Evolutionary conservation across 441 rosid species (phyloP).

Genomic region (Corymbia citriodora): DNA sequence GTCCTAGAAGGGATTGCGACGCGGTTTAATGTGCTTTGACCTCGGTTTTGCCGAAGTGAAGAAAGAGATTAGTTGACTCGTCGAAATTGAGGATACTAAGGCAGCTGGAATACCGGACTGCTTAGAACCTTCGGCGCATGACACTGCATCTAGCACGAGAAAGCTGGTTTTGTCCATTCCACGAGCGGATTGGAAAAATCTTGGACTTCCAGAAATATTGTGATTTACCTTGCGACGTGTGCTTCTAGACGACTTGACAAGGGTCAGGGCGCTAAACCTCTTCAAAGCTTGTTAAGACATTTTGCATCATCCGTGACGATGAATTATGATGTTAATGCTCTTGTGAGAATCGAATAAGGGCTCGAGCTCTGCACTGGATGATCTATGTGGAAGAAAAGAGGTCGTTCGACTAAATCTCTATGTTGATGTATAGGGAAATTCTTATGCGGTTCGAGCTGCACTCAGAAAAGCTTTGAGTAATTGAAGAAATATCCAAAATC

Average conservation of each 20-base stretch:
- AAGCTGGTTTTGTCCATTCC: neutral
- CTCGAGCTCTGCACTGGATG: neutral
- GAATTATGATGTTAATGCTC: neutral
- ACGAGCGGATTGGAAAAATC: neutral
- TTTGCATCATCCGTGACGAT: neutral
- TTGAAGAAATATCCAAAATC: neutral
- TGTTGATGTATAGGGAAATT: neutral
- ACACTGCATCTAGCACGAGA: neutral
- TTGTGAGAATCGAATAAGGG: neutral
- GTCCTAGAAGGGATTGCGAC: neutral
- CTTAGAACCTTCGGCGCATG: neutral
- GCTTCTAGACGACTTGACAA: neutral
- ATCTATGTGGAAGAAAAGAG: neutral
- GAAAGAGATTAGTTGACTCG: neutral
- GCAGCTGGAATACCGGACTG: too few relatives aligned
- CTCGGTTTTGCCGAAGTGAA: neutral
- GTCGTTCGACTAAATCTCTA: neutral
- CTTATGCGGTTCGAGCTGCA: neutral
- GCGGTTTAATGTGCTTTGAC: neutral
- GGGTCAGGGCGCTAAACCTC: neutral
- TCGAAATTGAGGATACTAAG: neutral
- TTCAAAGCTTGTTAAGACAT: neutral
- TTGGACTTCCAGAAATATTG: neutral
- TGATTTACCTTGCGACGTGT: neutral
- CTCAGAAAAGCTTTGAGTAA: neutral